Percentiles rank a stretch among this genome's conserved stretches.
These are phyloP conservation scores for Pythium phragmiticola DNA, from an alignment of 352 stramenopile species.

Conservation along the genomic window DNA sequence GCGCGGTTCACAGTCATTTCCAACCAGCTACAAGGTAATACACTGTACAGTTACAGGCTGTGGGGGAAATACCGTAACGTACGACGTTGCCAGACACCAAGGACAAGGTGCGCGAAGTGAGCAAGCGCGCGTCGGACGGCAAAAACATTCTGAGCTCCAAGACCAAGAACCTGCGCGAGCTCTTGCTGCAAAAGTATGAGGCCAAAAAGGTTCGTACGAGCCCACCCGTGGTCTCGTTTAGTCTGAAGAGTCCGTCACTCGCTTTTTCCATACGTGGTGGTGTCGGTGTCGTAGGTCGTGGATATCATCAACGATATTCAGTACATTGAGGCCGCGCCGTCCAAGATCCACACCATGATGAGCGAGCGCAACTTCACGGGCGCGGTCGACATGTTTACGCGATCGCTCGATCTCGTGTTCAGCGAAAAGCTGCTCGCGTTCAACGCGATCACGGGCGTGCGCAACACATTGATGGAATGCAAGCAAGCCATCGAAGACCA, in stretches of 20 bases:
- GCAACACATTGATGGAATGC: conserved; percentile 82
- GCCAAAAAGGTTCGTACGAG: conserved; percentile 53
- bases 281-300: conserved; percentile 40
- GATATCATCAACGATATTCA: conserved; percentile 86
- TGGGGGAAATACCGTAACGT: too few relatives aligned
- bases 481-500: conserved; percentile 83
- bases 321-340: conserved; percentile 68
- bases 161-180: conserved; percentile 78
- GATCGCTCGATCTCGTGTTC: conserved; percentile 78
- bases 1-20: conserved; percentile 76
- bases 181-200: conserved; percentile 81
- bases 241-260: not conserved
- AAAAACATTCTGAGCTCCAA: conserved; percentile 82
- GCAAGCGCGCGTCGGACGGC: conserved; percentile 66
- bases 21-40: conserved; percentile 68
- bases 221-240: too few relatives aligned
- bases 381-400: conserved; percentile 71
- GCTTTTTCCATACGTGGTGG: not conserved
- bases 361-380: conserved; percentile 51
- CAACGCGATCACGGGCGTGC: conserved; percentile 68
- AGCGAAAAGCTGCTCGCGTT: conserved; percentile 79
- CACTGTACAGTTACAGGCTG: not conserved
- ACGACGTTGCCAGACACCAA: conserved; percentile 45
- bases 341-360: conserved; percentile 62
- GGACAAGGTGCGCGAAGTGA: conserved; percentile 66